Evolutionary conservation across 2,329 filamentous ascomycete species (phyloP).

Genomic region (Xylariaceae sp.): DNA sequence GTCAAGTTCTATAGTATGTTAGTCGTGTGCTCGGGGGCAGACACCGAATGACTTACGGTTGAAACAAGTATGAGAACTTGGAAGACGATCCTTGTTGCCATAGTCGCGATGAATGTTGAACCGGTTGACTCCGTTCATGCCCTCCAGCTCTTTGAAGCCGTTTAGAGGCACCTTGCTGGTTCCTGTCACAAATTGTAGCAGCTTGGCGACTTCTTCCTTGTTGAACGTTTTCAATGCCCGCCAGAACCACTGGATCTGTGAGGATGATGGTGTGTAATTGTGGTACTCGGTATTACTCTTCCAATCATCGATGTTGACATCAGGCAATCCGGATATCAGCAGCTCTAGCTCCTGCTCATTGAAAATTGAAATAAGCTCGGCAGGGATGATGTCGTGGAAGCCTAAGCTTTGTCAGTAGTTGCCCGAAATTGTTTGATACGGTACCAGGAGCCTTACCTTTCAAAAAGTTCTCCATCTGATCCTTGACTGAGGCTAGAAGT

Average conservation of each 20-base stretch:
- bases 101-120: constrained; percentile 99
- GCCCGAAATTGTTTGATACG: constrained; percentile 3
- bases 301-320: constrained; percentile 98
- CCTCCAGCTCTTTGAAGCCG: constrained; percentile 97
- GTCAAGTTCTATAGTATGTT: constrained; percentile 70
- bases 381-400: constrained; percentile 97
- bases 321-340: constrained; percentile 90
- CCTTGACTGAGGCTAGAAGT: constrained; percentile 83
- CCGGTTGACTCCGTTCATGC: constrained; percentile 95
- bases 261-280: constrained; percentile 90
- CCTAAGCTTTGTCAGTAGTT: constrained; percentile 44
- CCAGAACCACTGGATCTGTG: constrained; percentile 99
- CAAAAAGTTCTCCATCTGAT: constrained; percentile 90
- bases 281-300: constrained; percentile 98
- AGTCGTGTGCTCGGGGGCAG: constrained; percentile 27
- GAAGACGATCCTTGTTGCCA: constrained; percentile 89
- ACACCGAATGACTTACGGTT: constrained; percentile 70
- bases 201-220: constrained; percentile 95
- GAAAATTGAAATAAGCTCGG: constrained; percentile 92
- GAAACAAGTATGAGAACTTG: constrained; percentile 97
- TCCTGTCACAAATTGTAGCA: constrained; percentile 96
- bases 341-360: constrained; percentile 97
- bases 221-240: constrained; percentile 93
- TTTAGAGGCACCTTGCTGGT: constrained; percentile 98
- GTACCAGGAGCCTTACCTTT: constrained; percentile 52